A percentile compares a stretch with the other conserved stretches of the same genome.
Conservation (phyloP, 2,329 filamentous ascomycete species). For the Pochonia chlamydosporia region DNA sequence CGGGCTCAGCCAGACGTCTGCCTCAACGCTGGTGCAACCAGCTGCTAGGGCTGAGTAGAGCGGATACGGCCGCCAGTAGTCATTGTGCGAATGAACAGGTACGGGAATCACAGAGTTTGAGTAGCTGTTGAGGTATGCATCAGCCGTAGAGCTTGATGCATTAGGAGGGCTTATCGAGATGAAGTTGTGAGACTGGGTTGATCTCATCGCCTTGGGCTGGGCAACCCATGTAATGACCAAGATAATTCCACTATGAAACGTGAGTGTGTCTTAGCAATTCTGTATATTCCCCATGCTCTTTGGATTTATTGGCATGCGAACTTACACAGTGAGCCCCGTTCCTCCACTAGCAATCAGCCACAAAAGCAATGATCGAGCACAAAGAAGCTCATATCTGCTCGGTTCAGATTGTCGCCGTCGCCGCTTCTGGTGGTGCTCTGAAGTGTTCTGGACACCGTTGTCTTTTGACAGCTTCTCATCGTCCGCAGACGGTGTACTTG, state of each 20-base stretch:
- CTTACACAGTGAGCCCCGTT: slow-evolving; percentile 8
- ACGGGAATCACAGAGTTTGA: slow-evolving; percentile 32
- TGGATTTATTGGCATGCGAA: too few relatives aligned
- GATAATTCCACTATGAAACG: slow-evolving; percentile 6
- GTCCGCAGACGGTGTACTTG: too few relatives aligned
- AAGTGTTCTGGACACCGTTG: too few relatives aligned
- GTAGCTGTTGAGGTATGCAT: slow-evolving; percentile 3
- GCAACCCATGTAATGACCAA: slow-evolving; percentile 5
- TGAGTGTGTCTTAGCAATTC: too few relatives aligned
- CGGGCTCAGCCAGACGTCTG: slow-evolving; percentile 55
- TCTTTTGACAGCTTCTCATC: too few relatives aligned
- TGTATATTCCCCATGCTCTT: too few relatives aligned
- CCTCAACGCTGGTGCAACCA: slow-evolving; percentile 59
- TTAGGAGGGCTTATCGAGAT: background rate
- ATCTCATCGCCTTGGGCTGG: slow-evolving; percentile 7
- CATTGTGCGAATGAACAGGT: slow-evolving; percentile 60
- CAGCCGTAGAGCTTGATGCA: background rate
- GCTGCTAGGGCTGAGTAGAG: slow-evolving; percentile 55
- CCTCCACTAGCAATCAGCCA: slow-evolving; percentile 7
- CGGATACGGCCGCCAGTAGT: slow-evolving; percentile 59
- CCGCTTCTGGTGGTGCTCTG: background rate
- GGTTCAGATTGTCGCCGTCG: background rate
- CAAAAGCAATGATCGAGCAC: background rate
- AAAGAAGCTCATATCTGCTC: background rate
- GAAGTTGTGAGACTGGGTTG: slow-evolving; percentile 1